Evolutionary conservation across 2,329 filamentous ascomycete species (phyloP).

Genomic region (Alternaria brassicicola): DNA sequence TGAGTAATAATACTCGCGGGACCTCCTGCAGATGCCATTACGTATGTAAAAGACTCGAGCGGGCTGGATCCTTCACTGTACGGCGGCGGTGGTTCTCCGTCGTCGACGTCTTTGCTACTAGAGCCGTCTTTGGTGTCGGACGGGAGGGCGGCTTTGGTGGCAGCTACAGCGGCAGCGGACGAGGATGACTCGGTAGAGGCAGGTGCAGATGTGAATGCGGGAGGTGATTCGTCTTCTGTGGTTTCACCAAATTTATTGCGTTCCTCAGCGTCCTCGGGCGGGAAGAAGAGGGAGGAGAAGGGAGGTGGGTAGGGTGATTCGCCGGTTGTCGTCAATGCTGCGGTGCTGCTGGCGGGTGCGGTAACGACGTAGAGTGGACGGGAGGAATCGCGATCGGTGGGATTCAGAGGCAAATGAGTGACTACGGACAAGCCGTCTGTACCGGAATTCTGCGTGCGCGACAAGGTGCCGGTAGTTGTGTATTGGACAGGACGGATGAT

Average conservation of each 20-base stretch:
- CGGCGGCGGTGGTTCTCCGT: conserved; percentile 91
- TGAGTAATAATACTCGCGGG: conserved; percentile 99
- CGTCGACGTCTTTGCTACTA: conserved; percentile 73
- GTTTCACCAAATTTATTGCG: conserved; percentile 52
- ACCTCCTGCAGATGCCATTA: conserved; percentile 97
- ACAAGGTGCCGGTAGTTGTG: conserved; percentile 51
- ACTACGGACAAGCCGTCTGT: conserved; percentile 54
- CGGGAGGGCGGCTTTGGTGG: conserved; percentile 86
- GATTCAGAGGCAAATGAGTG: conserved; percentile 48
- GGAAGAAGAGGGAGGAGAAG: conserved; percentile 68
- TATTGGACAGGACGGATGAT: conserved; percentile 25
- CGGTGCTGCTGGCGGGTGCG: conserved; percentile 45
- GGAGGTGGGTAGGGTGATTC: conserved; percentile 64
- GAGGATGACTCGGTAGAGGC: conserved; percentile 59
- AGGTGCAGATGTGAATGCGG: conserved; percentile 60
- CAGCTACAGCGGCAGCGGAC: conserved; percentile 58
- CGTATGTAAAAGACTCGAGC: conserved; percentile 88
- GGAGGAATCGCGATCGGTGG: conserved; percentile 32
- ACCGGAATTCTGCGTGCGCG: conserved; percentile 50
- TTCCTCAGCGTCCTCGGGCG: conserved; percentile 55
- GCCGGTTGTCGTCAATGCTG: conserved; percentile 52
- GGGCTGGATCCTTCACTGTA: conserved; percentile 96
- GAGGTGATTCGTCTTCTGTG: conserved; percentile 48
- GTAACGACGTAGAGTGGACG: conserved; percentile 38
- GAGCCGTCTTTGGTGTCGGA: conserved; percentile 77